Evolutionary conservation across 1,284 basidiomycete genomes (phyloP).

Genomic region (Sanghuangporus weigelae): DNA sequence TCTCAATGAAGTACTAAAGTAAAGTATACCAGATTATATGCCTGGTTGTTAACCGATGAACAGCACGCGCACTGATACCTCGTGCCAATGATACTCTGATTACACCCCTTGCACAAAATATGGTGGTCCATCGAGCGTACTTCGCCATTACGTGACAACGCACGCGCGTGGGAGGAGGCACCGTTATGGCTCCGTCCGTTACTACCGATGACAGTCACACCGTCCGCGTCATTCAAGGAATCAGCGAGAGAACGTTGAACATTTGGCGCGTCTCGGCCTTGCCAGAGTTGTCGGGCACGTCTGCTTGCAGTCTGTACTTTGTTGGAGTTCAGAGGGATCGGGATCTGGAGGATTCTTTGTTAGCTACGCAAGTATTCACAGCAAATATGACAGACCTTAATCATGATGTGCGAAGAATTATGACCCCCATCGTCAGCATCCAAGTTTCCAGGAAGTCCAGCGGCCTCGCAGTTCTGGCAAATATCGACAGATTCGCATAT

Average conservation of each 20-base stretch:
- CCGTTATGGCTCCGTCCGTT: constrained; percentile 17
- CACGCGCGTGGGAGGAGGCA: constrained; percentile 3
- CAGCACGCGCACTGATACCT: constrained; percentile 78
- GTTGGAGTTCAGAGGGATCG: constrained; percentile 67
- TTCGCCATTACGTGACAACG: constrained; percentile 24
- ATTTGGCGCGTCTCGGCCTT: constrained; percentile 64
- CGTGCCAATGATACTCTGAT: constrained; percentile 58
- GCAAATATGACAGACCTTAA: constrained; percentile 58
- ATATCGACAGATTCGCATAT: constrained; percentile 81
- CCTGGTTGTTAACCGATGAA: constrained; percentile 49
- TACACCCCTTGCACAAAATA: constrained; percentile 54
- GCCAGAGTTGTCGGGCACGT: constrained; percentile 72
- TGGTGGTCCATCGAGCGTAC: constrained; percentile 45
- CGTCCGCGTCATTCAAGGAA: constrained; percentile 56
- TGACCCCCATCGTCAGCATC: constrained; percentile 73
- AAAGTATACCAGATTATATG: constrained; percentile 58
- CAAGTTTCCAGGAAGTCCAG: constrained; percentile 74
- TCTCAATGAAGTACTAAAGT: neutral
- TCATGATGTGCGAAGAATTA: constrained; percentile 82
- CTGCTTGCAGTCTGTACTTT: constrained; percentile 73
- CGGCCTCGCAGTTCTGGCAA: constrained; percentile 85
- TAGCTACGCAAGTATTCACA: neutral
- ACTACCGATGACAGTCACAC: constrained; percentile 58
- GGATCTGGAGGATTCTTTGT: constrained; percentile 50
- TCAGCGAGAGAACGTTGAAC: constrained; percentile 44